phyloP scores from a whole-genome alignment of 169 alveolate genomes.

The Amoebophrya sp. region DNA sequence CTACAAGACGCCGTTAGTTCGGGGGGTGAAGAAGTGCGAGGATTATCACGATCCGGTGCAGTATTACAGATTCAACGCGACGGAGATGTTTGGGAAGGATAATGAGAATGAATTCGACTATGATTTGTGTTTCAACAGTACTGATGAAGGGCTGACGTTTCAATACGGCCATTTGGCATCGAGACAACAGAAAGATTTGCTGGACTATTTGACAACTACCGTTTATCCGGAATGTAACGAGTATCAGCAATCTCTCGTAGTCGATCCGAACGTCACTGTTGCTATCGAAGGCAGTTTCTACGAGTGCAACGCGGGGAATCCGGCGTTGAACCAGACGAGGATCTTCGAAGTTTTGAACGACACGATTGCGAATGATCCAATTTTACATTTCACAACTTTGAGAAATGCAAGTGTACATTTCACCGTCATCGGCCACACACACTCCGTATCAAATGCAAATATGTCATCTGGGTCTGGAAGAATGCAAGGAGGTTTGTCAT shows the following conservation, averaged over 20 bases:
- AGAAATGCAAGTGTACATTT: too few relatives aligned
- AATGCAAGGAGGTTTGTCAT: too few relatives aligned
- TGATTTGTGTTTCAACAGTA: not conserved
- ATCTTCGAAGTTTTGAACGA: too few relatives aligned
- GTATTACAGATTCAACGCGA: not conserved
- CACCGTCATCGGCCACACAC: too few relatives aligned
- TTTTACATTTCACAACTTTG: too few relatives aligned
- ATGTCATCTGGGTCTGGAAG: too few relatives aligned
- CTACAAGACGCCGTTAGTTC: not conserved
- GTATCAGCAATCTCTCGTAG: not conserved
- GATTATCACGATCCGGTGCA: not conserved
- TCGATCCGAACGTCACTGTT: not conserved
- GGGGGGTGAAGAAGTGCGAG: not conserved
- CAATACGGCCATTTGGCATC: not conserved
- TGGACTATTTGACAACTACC: not conserved
- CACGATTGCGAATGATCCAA: too few relatives aligned
- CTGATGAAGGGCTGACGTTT: not conserved
- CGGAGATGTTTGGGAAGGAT: too few relatives aligned
- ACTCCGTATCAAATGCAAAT: too few relatives aligned
- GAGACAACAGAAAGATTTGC: not conserved
- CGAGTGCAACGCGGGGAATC: too few relatives aligned
- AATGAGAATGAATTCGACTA: too few relatives aligned
- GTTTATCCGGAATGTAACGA: constrained; percentile 9
- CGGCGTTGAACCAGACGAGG: too few relatives aligned
- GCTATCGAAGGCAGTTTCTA: not conserved